phyloP scores from a whole-genome alignment of 2,329 filamentous ascomycete species.

The Epicoccum sorghinum region DNA sequence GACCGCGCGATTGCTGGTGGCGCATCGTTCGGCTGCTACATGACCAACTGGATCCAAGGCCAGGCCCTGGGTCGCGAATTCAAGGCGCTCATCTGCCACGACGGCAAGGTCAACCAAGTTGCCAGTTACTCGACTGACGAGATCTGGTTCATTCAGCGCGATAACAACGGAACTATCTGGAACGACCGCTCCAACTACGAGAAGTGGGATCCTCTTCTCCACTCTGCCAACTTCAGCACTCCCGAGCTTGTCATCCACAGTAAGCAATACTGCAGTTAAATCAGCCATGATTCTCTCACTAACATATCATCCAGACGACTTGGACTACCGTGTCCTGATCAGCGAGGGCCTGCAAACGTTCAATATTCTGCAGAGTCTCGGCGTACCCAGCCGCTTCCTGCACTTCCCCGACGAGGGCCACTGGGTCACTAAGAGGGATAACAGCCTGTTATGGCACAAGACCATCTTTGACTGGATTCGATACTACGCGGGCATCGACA shows the following conservation, averaged over 20 bases:
- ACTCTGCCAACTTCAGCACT: conserved; percentile 75
- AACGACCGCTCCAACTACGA: conserved; percentile 56
- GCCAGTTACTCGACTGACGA: conserved; percentile 57
- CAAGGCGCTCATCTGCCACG: conserved; percentile 86
- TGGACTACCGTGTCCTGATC: conserved; percentile 89
- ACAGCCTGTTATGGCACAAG: conserved; percentile 85
- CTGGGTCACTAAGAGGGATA: conserved; percentile 89
- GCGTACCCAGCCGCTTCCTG: conserved; percentile 76
- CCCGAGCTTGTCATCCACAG: conserved; percentile 85
- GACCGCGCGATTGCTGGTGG: conserved; percentile 74
- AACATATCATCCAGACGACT: conserved; percentile 55
- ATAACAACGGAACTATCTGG: conserved; percentile 49
- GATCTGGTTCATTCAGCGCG: conserved; percentile 59
- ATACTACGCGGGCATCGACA: conserved; percentile 39
- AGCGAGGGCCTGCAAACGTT: conserved; percentile 84
- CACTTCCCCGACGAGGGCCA: conserved; percentile 81
- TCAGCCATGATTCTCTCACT: neutral
- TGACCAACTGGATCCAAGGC: conserved; percentile 84
- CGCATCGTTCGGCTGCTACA: conserved; percentile 57
- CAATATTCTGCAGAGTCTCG: conserved; percentile 79
- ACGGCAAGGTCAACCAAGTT: conserved; percentile 74
- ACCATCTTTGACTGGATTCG: conserved; percentile 46
- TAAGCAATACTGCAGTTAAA: neutral
- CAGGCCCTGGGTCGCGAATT: conserved; percentile 82
- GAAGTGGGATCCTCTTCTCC: conserved; percentile 63